These are phyloP conservation scores for Termitomyces sp. DNA, from an alignment of 768 basidiomycete genomes.

Conservation along the genomic window DNA sequence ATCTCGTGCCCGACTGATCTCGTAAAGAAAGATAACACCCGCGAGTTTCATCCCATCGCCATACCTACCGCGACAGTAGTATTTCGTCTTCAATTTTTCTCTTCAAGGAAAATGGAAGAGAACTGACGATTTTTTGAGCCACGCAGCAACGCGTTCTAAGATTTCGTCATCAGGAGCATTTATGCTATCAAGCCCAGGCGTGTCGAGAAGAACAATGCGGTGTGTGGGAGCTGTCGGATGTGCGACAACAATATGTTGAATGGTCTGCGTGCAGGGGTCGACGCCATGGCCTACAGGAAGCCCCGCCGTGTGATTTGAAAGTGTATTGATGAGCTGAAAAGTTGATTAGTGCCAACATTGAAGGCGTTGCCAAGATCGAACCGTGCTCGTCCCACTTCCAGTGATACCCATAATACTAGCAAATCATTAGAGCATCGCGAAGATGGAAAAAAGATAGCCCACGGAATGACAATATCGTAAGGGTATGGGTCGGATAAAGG, in stretches of 20 bases:
- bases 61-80: conserved; percentile 1
- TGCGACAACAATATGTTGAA: conserved; percentile 1
- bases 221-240: conserved; percentile 8
- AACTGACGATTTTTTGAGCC: conserved; percentile 9
- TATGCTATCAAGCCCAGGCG: conserved; percentile 10
- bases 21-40: conserved; percentile 10
- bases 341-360: background rate
- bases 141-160: conserved; percentile 4
- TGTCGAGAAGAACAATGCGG: conserved; percentile 11
- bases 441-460: background rate
- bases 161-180: conserved; percentile 6
- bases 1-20: conserved; percentile 10
- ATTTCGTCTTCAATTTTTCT: background rate
- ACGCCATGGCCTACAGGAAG: conserved; percentile 10
- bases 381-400: conserved; percentile 13
- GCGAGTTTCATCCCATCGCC: conserved; percentile 8
- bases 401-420: conserved; percentile 10
- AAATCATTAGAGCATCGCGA: background rate
- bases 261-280: conserved; percentile 7
- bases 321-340: conserved; percentile 9
- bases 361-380: background rate
- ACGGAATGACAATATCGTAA: conserved; percentile 14
- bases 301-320: background rate
- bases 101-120: background rate
- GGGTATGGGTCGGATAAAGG: conserved; percentile 6